These are phyloP conservation scores for Pistacia atlantica DNA, from an alignment of 345 rosid species.

Conservation along the genomic window DNA sequence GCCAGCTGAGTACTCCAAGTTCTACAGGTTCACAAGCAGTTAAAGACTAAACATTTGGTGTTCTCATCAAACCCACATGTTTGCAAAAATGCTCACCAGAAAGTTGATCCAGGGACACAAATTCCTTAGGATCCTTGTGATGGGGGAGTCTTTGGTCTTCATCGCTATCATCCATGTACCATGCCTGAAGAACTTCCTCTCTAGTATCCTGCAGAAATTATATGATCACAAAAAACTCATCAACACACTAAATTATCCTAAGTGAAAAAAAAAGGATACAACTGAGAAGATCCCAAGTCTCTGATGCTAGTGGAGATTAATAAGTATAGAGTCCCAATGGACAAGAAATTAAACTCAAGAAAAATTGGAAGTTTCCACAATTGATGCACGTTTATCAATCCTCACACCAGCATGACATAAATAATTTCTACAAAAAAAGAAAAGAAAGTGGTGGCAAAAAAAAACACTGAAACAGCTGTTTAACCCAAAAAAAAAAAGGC, in stretches of 20 bases:
- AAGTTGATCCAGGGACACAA: constrained; percentile 73
- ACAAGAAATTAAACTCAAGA: neutral
- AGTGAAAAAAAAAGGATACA: neutral
- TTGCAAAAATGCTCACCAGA: constrained; percentile 40
- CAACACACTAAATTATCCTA: neutral
- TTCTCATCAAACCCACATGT: constrained; percentile 3
- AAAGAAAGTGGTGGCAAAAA: neutral
- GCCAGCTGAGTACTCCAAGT: constrained; percentile 92
- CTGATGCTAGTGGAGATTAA: neutral
- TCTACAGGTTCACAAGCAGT: constrained; percentile 40
- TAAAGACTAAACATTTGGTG: neutral
- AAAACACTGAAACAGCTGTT: neutral
- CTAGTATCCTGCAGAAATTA: constrained; percentile 44
- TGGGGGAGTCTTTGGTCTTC: constrained; percentile 94
- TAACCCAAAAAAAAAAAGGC: neutral
- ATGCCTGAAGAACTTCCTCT: constrained; percentile 84
- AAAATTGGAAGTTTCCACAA: neutral
- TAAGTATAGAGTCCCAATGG: neutral
- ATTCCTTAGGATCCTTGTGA: constrained; percentile 83
- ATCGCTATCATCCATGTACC: constrained; percentile 89
- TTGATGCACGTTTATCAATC: neutral
- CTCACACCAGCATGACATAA: neutral
- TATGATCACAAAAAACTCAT: neutral
- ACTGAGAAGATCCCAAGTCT: neutral
- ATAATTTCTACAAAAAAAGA: neutral